phyloP scores from a whole-genome alignment of 352 stramenopile genomes.

The Phytophthora sp. region DNA sequence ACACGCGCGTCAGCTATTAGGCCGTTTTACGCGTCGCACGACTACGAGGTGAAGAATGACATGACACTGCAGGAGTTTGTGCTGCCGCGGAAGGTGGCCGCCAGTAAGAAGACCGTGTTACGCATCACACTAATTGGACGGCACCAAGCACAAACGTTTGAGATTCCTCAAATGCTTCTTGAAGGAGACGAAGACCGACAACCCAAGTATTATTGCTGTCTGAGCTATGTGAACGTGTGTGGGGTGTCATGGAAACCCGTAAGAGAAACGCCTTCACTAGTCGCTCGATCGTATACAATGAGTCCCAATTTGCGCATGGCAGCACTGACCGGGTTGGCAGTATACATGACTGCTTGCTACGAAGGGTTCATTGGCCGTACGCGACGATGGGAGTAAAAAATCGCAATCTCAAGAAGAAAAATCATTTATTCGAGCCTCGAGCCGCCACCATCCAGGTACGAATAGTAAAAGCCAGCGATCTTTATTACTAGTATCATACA shows the following conservation, averaged over 20 bases:
- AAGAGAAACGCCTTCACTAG: conserved; percentile 6
- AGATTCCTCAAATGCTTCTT: conserved; percentile 60
- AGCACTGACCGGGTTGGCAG: conserved; percentile 49
- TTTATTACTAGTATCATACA: conserved; percentile 41
- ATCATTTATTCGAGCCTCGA: conserved; percentile 19
- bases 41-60: conserved; percentile 68
- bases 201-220: conserved; percentile 83
- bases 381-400: conserved; percentile 48
- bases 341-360: conserved; percentile 71
- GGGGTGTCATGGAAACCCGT: conserved; percentile 47
- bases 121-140: conserved; percentile 70
- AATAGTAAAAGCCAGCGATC: conserved; percentile 26
- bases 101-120: conserved; percentile 49
- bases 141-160: conserved; percentile 77
- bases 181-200: conserved; percentile 43
- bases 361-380: conserved; percentile 61
- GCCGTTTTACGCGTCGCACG: conserved; percentile 62
- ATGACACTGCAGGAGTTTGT: conserved; percentile 75
- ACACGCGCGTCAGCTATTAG: conserved; percentile 28
- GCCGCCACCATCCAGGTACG: conserved; percentile 4
- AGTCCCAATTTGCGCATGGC: conserved; percentile 49
- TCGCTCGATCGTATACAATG: conserved; percentile 25
- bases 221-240: conserved; percentile 79
- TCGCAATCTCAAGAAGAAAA: not conserved
- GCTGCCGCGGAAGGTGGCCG: conserved; percentile 55